phyloP scores from a whole-genome alignment of 331 rosid species.

The Malus hybrid region DNA sequence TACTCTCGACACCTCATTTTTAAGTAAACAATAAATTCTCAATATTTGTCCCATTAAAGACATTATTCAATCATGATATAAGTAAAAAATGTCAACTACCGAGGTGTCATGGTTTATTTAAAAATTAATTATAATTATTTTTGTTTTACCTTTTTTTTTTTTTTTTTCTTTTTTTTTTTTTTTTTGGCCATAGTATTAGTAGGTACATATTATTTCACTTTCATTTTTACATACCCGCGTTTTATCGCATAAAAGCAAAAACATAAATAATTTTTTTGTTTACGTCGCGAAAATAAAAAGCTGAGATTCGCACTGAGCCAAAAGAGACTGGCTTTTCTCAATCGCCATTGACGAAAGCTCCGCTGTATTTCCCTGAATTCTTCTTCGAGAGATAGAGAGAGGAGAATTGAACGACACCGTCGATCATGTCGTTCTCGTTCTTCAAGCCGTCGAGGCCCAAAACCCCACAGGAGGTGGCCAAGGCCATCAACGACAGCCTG shows the following conservation, averaged over 20 bases:
- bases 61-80: not conserved
- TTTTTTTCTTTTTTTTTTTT: too few relatives aligned
- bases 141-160: too few relatives aligned
- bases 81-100: too few relatives aligned
- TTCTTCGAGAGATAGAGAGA: not conserved
- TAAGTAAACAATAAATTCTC: too few relatives aligned
- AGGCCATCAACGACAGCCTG: constrained; percentile 78
- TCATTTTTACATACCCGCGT: not conserved
- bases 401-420: not conserved
- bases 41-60: not conserved
- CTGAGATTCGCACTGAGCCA: not conserved
- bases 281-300: too few relatives aligned
- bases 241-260: not conserved
- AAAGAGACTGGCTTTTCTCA: not conserved
- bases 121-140: too few relatives aligned
- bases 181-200: not conserved
- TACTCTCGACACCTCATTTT: too few relatives aligned
- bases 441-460: constrained; percentile 84
- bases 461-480: constrained; percentile 82
- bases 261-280: too few relatives aligned
- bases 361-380: not conserved
- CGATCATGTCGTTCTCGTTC: constrained; percentile 85
- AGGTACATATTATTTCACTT: not conserved
- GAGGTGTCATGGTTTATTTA: too few relatives aligned
- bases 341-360: not conserved